These are phyloP conservation scores for Naematelia aurantialba DNA, from an alignment of 768 basidiomycete genomes.

Conservation along the genomic window DNA sequence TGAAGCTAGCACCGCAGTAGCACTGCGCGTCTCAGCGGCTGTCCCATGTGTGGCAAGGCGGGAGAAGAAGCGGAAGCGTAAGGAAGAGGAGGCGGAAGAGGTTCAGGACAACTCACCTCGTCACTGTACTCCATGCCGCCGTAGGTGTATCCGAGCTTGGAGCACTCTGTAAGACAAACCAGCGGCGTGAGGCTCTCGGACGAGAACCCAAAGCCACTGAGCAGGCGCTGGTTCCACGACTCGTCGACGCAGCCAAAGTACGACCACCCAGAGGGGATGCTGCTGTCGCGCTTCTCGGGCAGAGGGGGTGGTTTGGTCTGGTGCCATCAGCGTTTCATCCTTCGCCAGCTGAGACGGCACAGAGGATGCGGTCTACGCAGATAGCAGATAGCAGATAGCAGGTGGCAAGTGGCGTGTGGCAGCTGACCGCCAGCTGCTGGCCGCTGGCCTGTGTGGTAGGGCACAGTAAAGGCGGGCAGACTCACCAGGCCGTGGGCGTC, in stretches of 20 bases:
- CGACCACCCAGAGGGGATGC: constrained; percentile 44
- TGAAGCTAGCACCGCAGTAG: constrained; percentile 46
- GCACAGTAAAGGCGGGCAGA: constrained; percentile 3
- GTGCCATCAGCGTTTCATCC: no score
- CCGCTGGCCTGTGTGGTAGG: not conserved
- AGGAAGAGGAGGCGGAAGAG: no score
- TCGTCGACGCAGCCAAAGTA: constrained; percentile 46
- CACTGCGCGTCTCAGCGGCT: constrained; percentile 28
- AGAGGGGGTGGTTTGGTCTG: constrained; percentile 41
- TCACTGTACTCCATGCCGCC: constrained; percentile 44
- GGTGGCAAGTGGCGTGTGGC: not conserved
- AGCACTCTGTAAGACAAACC: constrained; percentile 43
- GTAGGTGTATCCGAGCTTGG: constrained; percentile 34
- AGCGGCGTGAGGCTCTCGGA: constrained; percentile 28
- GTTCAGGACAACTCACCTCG: constrained; percentile 35
- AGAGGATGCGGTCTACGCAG: not conserved
- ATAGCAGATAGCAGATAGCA: not conserved
- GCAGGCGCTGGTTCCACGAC: constrained; percentile 39
- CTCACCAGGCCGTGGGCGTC: constrained; percentile 41
- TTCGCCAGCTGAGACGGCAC: not conserved
- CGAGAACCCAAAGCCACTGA: constrained; percentile 42
- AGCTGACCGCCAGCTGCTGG: not conserved
- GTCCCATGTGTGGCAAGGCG: no score
- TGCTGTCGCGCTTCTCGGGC: constrained; percentile 32
- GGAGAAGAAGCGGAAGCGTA: no score